A percentile compares a stretch with the other conserved stretches of the same genome.
Conservation (phyloP, 192 early-diverging fungal species). For the Entomortierella lignicola region DNA sequence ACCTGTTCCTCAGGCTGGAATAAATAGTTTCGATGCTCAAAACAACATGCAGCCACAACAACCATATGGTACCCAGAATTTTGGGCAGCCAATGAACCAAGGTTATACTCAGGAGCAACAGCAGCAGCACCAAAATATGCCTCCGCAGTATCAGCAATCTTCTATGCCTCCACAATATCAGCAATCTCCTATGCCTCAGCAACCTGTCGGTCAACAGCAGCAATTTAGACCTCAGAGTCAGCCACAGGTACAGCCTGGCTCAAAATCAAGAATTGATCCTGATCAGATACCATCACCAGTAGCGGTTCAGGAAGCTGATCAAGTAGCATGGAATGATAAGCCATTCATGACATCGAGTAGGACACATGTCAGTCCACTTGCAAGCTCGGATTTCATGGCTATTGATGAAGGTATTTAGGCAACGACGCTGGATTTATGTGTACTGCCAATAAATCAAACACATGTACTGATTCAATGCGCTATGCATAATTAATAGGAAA, state of each 20-base stretch:
- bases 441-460: not conserved
- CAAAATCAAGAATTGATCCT: conserved; percentile 87
- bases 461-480: no score
- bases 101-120: conserved; percentile 48
- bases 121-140: conserved; percentile 35
- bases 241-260: conserved; percentile 36
- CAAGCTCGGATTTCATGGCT: conserved; percentile 80
- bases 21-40: conserved; percentile 23
- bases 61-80: conserved; percentile 35
- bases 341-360: conserved; percentile 81
- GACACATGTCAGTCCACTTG: conserved; percentile 76
- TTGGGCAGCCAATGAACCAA: conserved; percentile 25
- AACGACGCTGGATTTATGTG: not conserved
- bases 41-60: conserved; percentile 16
- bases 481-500: conserved; percentile 64
- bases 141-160: conserved; percentile 31
- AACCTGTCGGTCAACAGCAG: conserved; percentile 42
- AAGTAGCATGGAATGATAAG: conserved; percentile 70
- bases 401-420: conserved; percentile 82
- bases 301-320: conserved; percentile 85
- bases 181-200: conserved; percentile 49
- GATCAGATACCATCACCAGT: conserved; percentile 94
- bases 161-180: conserved; percentile 49
- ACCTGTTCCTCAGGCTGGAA: conserved; percentile 21
- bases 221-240: conserved; percentile 38